phyloP scores from a whole-genome alignment of 2,329 filamentous ascomycete genomes.

The Volutella citrinella region DNA sequence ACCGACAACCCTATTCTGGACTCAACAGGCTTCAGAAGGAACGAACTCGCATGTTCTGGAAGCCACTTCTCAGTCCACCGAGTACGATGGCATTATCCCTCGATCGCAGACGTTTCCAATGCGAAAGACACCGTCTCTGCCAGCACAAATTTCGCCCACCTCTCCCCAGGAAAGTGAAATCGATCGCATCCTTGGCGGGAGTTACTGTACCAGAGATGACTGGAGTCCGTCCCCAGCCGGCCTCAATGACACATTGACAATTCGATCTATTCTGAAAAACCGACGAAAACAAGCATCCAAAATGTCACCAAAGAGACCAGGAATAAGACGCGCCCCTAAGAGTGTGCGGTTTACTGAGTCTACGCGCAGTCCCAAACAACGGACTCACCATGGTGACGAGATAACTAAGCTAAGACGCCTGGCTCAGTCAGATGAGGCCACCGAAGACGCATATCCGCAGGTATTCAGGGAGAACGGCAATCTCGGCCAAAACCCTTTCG shows the following conservation, averaged over 20 bases:
- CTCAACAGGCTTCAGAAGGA: too few species aligned
- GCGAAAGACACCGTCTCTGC: too few species aligned
- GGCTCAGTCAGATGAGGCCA: too few species aligned
- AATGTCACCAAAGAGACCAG: conserved; percentile 23
- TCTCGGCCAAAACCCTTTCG: conserved; percentile 13
- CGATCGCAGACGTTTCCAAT: too few species aligned
- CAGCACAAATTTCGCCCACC: too few species aligned
- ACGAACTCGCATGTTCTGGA: too few species aligned
- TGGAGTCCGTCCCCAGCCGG: too few species aligned
- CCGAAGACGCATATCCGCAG: too few species aligned
- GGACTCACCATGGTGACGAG: conserved; percentile 25
- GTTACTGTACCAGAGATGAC: too few species aligned
- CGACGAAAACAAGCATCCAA: conserved; percentile 16
- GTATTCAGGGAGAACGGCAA: neutral
- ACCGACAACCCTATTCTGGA: conserved; percentile 5
- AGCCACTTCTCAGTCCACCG: too few species aligned
- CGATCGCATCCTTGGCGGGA: conserved; percentile 16
- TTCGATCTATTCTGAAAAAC: conserved; percentile 29
- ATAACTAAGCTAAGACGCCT: conserved; percentile 1
- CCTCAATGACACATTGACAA: conserved; percentile 15
- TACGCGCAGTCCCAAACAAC: conserved; percentile 23
- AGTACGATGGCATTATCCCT: too few species aligned
- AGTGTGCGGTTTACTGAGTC: conserved; percentile 28
- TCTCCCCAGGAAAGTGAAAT: conserved; percentile 16
- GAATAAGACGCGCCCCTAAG: conserved; percentile 22